Evolutionary conservation across 495 filamentous ascomycete genomes (phyloP).

Genomic region (Opeltia flavorubescens): DNA sequence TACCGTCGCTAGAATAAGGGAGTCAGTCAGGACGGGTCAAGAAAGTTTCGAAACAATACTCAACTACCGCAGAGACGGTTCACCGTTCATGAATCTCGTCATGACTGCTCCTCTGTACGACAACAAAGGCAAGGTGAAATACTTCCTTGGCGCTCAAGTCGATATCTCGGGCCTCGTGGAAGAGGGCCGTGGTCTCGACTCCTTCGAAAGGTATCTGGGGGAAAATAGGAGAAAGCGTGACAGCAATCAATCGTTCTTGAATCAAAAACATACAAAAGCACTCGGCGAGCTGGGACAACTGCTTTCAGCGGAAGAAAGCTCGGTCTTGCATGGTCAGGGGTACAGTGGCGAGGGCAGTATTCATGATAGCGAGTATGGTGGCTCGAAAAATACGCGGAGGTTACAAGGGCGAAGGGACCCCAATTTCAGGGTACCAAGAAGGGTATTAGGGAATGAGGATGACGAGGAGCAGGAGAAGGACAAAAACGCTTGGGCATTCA

Average conservation of each 20-base stretch:
- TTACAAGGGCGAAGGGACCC: conserved; percentile 14
- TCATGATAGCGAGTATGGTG: conserved; percentile 6
- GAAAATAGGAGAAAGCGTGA: conserved; percentile 14
- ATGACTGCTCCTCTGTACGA: conserved; percentile 49
- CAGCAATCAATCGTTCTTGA: conserved; percentile 5
- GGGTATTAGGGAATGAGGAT: conserved; percentile 11
- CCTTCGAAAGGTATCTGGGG: conserved; percentile 26
- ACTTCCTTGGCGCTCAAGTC: conserved; percentile 50
- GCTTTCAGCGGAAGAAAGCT: conserved; percentile 14
- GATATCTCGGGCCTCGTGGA: conserved; percentile 46
- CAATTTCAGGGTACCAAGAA: conserved; percentile 2
- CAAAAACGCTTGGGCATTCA: conserved; percentile 11
- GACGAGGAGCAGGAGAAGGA: conserved; percentile 17
- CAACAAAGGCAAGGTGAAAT: conserved; percentile 40
- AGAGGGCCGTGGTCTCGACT: conserved; percentile 42
- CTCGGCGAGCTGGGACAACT: conserved; percentile 14
- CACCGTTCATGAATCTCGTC: conserved; percentile 55
- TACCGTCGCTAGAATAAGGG: conserved; percentile 32
- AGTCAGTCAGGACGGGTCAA: conserved; percentile 34
- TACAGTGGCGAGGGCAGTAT: conserved; percentile 8
- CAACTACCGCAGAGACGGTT: conserved; percentile 48
- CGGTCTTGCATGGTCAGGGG: conserved; percentile 7
- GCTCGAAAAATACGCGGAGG: conserved; percentile 16
- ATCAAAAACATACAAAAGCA: conserved; percentile 6
- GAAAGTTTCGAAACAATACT: conserved; percentile 43